Percentiles rank a stretch among this genome's conserved stretches.
Conservation (phyloP, 495 filamentous ascomycete species). For the Ascobolus immersus region DNA sequence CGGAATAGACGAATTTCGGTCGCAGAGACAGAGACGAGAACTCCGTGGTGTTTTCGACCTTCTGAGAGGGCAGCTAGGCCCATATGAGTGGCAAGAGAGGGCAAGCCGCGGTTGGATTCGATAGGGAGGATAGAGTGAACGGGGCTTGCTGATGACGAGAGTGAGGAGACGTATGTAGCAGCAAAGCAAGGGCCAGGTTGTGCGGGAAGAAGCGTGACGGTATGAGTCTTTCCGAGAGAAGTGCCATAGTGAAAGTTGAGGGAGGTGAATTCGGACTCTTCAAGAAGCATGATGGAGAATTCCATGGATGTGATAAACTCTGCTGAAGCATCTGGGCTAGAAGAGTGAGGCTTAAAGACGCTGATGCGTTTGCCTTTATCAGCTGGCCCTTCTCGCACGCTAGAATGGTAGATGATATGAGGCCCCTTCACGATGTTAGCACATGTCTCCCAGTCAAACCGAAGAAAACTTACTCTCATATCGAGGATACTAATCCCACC, state of each 20-base stretch:
- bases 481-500: slow-evolving; percentile 62
- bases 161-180: slow-evolving; percentile 39
- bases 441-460: background rate
- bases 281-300: slow-evolving; percentile 81
- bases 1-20: slow-evolving; percentile 62
- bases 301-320: slow-evolving; percentile 60
- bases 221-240: slow-evolving; percentile 51
- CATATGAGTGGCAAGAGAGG: slow-evolving; percentile 46
- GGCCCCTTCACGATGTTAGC: slow-evolving; percentile 33
- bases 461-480: slow-evolving; percentile 19
- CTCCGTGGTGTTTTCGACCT: slow-evolving; percentile 25
- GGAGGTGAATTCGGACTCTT: slow-evolving; percentile 80
- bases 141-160: slow-evolving; percentile 38
- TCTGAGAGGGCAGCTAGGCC: slow-evolving; percentile 44
- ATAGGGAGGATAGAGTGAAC: slow-evolving; percentile 56
- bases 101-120: slow-evolving; percentile 46
- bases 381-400: slow-evolving; percentile 34
- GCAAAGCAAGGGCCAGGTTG: slow-evolving; percentile 40
- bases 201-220: slow-evolving; percentile 68
- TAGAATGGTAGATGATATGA: slow-evolving; percentile 51
- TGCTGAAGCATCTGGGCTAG: slow-evolving; percentile 14
- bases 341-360: background rate
- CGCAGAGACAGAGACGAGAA: slow-evolving; percentile 37
- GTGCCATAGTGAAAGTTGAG: slow-evolving; percentile 85
- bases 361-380: slow-evolving; percentile 37